Evolutionary conservation across 371 early-diverging fungal genomes (phyloP), one percentile per base, ranked within the genome.

Genomic region (Cokeromyces recurvatus): DNA sequence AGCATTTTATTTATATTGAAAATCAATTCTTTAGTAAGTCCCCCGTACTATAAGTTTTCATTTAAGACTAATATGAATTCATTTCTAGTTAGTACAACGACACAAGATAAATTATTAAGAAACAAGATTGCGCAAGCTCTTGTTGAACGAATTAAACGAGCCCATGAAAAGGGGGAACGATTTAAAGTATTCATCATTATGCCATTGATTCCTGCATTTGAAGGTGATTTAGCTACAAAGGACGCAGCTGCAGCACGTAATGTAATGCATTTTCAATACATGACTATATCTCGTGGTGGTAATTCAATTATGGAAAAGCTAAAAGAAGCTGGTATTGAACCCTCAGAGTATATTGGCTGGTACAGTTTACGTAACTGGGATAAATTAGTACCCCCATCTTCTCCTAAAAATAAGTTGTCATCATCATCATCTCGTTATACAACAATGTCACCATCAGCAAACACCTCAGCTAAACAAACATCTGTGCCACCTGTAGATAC

Each of bases 21-120:
- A 95, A 96, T 56, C 96, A 97, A 63, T 95, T 95, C 69, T 96
- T 96, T 61, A 85, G 87, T 79, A 78, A 74, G 73, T 50, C n/a
- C n/a, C n/a, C n/a, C n/a, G n/a, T n/a, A n/a, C n/a, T n/a, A n/a
- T n/a, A n/a, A n/a, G n/a, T n/a, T n/a, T n/a, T n/a, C n/a, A n/a
- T 5, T 34, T 9, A 9, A 4, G 35, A 15, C n/a, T 15, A 4
- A 9, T 5, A 34, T 11, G n/a, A 34, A 34, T 34, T 11, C 35
- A 9, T 34, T 11, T 34, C 5, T 34, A 34, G 35, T 34, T n/a
- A 34, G 35, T 34, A 15, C 35, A 1, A 68, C 76, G 0, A 53
- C 51, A 0, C 53, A 66, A 27, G 74, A 74, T 37, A 67, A 64
- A 24, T 19, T 68, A 1, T 42, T 75, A 8, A 48, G 61, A 29